Evolutionary conservation across 148 eudicot genomes (phyloP).

Genomic region (Beta vulgaris): DNA sequence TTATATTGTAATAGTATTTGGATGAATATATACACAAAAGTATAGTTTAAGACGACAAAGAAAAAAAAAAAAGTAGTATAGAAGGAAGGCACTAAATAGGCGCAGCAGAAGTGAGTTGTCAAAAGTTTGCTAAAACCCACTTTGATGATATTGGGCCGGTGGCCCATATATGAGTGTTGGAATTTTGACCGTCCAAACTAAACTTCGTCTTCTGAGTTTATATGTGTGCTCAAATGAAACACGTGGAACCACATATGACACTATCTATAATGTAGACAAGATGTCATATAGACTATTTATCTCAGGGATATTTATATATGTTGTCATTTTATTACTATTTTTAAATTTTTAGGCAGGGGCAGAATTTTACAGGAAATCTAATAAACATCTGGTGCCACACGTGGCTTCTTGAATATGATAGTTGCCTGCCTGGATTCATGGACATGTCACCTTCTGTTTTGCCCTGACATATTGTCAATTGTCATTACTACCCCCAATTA

Average conservation of each 20-base stretch:
- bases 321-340: not conserved
- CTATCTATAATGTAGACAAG: not conserved
- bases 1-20: no score
- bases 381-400: not conserved
- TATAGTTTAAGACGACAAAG: not conserved
- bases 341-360: no score
- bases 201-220: no score
- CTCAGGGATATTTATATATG: no score
- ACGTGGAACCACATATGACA: constrained; percentile 1
- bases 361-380: not conserved
- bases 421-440: not conserved
- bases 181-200: not conserved
- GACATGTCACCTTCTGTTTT: constrained; percentile 2
- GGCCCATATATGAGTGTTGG: constrained; percentile 2
- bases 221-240: not conserved
- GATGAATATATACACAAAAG: no score
- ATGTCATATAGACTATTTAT: not conserved
- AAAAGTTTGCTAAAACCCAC: not conserved
- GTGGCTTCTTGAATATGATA: constrained; percentile 11
- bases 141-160: not conserved
- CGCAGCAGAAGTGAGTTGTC: not conserved
- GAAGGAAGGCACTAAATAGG: no score
- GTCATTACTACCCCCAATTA: not conserved
- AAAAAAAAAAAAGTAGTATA: not conserved
- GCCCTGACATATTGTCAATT: not conserved